These are phyloP conservation scores for Yarrowia yakushimensis DNA, from an alignment of 805 yeast species.

Conservation along the genomic window DNA sequence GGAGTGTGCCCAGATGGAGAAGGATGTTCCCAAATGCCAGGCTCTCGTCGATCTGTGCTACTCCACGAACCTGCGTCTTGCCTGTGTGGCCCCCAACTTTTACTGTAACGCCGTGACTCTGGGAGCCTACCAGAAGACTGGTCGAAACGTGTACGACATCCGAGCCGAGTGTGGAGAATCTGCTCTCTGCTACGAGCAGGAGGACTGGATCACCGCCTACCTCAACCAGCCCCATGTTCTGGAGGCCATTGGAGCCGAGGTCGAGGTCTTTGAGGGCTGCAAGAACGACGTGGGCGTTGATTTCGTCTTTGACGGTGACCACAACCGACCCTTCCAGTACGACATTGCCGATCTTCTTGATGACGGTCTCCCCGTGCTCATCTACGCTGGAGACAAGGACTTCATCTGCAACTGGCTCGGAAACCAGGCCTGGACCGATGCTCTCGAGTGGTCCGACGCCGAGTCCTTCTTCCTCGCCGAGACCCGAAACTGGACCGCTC, in stretches of 20 bases:
- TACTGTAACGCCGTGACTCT: conserved; percentile 70
- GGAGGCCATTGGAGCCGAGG: conserved; percentile 82
- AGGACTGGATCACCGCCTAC: conserved; percentile 68
- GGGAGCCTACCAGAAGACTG: conserved; percentile 59
- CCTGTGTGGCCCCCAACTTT: conserved; percentile 81
- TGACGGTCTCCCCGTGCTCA: conserved; percentile 69
- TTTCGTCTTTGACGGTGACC: conserved; percentile 84
- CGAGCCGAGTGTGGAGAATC: conserved; percentile 45
- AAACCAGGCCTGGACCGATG: conserved; percentile 79
- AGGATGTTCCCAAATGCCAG: conserved; percentile 59
- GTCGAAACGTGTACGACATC: conserved; percentile 63
- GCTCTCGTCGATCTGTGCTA: conserved; percentile 64
- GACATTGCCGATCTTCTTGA: conserved; percentile 71
- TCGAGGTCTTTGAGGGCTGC: conserved; percentile 43
- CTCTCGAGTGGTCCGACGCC: conserved; percentile 61
- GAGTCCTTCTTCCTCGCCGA: conserved; percentile 49
- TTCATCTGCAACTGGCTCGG: conserved; percentile 97
- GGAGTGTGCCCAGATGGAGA: conserved; percentile 62
- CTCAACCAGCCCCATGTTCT: conserved; percentile 70
- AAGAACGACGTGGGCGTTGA: conserved; percentile 73
- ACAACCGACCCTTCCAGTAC: conserved; percentile 81
- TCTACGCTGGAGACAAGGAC: conserved; percentile 95
- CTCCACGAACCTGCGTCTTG: conserved; percentile 54
- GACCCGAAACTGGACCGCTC: conserved; percentile 41
- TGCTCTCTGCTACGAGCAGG: conserved; percentile 65